Evolutionary conservation across 202 grass and related monocot species (phyloP), one percentile per base, ranked within the genome.

Genomic region (Setaria viridis): DNA sequence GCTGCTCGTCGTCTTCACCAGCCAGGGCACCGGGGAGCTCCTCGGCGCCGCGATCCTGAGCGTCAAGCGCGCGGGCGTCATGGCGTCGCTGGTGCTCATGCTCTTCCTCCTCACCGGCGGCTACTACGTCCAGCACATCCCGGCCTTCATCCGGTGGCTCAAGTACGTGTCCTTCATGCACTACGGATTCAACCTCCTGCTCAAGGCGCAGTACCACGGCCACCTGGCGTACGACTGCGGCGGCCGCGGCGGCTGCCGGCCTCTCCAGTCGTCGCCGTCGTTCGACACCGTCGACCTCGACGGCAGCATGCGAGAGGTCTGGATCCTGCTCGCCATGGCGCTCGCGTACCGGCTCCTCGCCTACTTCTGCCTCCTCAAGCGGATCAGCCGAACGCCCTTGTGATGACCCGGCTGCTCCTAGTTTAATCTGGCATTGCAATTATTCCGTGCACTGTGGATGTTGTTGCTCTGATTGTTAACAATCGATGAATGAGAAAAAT

Each of bases 101-200:
- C 87, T 98, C 47, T 93, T 98, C 88, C 95, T 98, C 25, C 93
- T 98, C 80, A 98, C 95, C 25, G 93, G 95, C 50, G 95, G 93
- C 1, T 98, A 98, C 80, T 98, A 95, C 79, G 89, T 95, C 71
- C 82, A 95, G 93, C 95, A 98, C 75, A 91, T 93, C 86, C 95
- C 95, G 0, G 80, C 76, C 43, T 98, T 98, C 59, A 92, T 98
- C 62, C 80, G 89, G 12, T 98, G 95, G 95, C 62, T 98, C 32
- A 98, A 93, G 85, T 95, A 95, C 78, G 80, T 93, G 16, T 98
- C 95, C 4, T 98, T 95, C 89, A 93, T 95, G 93, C 95, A 95
- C 77, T 95, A 95, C 73, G 95, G 95, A 1, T 98, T 98, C 85
- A 93, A 92, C 76, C 80, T 98, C 42, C 55, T 98, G 80, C 77